Percentiles rank a stretch among this genome's conserved stretches.
These are phyloP conservation scores for Cytospora mali DNA, from an alignment of 2,329 filamentous ascomycete genomes.

Conservation along the genomic window DNA sequence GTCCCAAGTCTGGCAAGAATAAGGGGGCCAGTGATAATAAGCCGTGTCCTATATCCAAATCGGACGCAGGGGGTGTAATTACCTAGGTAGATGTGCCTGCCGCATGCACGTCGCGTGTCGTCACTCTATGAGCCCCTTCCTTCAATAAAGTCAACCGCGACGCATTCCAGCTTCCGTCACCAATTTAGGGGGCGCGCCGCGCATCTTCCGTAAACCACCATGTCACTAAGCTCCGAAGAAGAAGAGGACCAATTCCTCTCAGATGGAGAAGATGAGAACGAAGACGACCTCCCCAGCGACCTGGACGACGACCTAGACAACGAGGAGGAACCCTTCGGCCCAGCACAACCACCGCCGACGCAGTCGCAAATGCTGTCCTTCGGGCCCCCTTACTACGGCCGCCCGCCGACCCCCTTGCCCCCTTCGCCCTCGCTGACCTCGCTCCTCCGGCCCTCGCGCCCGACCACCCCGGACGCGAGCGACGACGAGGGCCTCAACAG, in stretches of 20 bases:
- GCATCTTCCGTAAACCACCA: conserved; percentile 23
- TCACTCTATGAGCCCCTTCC: background rate
- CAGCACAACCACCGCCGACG: conserved; percentile 48
- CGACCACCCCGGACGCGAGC: conserved; percentile 88
- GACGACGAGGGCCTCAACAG: conserved; percentile 66
- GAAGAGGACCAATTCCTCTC: conserved; percentile 31
- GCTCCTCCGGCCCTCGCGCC: conserved; percentile 85
- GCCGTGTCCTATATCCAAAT: background rate
- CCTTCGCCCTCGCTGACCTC: conserved; percentile 92
- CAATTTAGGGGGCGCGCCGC: conserved; percentile 1
- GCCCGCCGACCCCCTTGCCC: conserved; percentile 91
- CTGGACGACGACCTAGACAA: conserved; percentile 37
- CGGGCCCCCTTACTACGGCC: conserved; percentile 91
- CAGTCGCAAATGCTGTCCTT: conserved; percentile 57
- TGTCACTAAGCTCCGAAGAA: conserved; percentile 36
- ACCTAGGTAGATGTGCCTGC: background rate
- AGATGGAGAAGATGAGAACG: conserved; percentile 22
- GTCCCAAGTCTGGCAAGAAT: background rate
- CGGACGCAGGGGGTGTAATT: background rate
- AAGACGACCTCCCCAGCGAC: conserved; percentile 28
- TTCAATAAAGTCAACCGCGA: background rate
- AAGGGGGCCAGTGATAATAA: background rate
- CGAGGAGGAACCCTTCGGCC: conserved; percentile 37
- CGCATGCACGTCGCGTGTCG: background rate
- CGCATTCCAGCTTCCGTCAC: background rate